phyloP scores from a whole-genome alignment of 2,329 filamentous ascomycete species.

The Rutstroemia sp. region DNA sequence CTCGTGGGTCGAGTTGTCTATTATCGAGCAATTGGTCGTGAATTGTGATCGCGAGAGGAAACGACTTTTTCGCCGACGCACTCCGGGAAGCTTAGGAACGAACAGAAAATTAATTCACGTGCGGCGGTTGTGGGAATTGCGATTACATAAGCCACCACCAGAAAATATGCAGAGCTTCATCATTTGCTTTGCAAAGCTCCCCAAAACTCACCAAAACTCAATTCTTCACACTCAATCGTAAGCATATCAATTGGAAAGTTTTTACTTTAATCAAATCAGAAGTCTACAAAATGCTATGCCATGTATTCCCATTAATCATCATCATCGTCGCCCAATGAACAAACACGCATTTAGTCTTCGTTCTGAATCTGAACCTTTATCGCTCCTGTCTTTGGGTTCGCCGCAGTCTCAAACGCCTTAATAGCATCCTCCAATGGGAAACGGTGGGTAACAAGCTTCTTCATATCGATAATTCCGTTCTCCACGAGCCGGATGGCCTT shows the following conservation, averaged over 20 bases:
- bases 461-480: slow-evolving; percentile 75
- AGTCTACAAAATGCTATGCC: slow-evolving; percentile 11
- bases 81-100: slow-evolving; percentile 17
- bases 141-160: slow-evolving; percentile 6
- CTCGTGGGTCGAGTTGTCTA: slow-evolving; percentile 13
- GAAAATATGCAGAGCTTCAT: not conserved
- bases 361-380: slow-evolving; percentile 97
- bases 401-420: slow-evolving; percentile 82
- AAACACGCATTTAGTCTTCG: slow-evolving; percentile 14
- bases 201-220: not conserved
- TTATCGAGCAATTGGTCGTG: slow-evolving; percentile 25
- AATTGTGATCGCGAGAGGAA: slow-evolving; percentile 18
- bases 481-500: slow-evolving; percentile 81
- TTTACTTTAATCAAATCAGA: not conserved
- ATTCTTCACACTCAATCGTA: not conserved
- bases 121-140: not conserved
- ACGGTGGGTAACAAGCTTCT: slow-evolving; percentile 79
- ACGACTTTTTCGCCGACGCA: slow-evolving; percentile 19
- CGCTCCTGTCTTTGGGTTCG: slow-evolving; percentile 83
- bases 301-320: not conserved
- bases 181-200: not conserved
- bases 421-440: slow-evolving; percentile 80
- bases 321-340: not conserved
- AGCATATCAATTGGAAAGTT: not conserved
- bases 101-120: slow-evolving; percentile 1